Evolutionary conservation across 306 rosid species (phyloP).

Genomic region (Casuarina glauca): DNA sequence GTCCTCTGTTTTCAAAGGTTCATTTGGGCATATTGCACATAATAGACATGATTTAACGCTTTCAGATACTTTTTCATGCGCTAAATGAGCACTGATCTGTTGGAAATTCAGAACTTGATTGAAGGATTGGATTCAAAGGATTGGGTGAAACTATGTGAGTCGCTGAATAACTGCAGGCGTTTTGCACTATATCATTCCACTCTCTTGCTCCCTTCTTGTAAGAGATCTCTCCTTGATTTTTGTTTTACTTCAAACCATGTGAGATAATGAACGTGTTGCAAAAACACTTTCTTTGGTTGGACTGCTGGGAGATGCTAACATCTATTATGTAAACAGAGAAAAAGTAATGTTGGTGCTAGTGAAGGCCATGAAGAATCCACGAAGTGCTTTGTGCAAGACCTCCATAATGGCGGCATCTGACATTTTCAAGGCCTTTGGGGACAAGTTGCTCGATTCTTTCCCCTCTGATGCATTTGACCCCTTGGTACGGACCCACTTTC

Average conservation of each 20-base stretch:
- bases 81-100: neutral
- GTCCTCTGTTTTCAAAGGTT: neutral
- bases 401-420: conserved; percentile 93
- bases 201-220: conserved; percentile 58
- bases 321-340: conserved; percentile 44
- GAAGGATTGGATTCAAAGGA: conserved; percentile 73
- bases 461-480: conserved; percentile 65
- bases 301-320: conserved; percentile 18
- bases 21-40: neutral
- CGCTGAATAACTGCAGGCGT: conserved; percentile 70
- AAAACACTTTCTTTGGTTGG: neutral
- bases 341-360: conserved; percentile 62
- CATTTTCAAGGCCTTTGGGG: conserved; percentile 70
- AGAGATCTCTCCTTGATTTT: conserved; percentile 12
- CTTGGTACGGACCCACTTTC: conserved; percentile 47
- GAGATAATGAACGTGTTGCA: neutral
- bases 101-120: conserved; percentile 50
- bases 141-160: conserved; percentile 74
- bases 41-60: neutral
- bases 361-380: conserved; percentile 88
- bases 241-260: neutral
- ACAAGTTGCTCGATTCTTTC: conserved; percentile 60
- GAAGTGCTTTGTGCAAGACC: conserved; percentile 90
- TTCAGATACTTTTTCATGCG: neutral
- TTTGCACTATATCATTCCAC: conserved; percentile 62